These are phyloP conservation scores for Cicer cuneatum DNA, from an alignment of 306 rosid species.

Conservation along the genomic window DNA sequence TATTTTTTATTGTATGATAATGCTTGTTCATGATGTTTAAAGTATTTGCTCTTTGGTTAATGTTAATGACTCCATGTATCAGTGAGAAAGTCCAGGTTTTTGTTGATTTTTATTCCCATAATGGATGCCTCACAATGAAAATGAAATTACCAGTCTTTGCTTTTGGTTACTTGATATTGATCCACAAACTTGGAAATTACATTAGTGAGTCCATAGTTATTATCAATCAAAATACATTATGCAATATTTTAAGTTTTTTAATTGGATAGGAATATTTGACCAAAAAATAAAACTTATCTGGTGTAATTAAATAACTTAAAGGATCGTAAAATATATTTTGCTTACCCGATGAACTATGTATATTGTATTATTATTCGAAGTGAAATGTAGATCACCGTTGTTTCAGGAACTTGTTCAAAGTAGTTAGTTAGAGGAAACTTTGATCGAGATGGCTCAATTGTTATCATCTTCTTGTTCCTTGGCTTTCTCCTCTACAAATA, in stretches of 20 bases:
- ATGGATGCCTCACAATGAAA: conserved; percentile 11
- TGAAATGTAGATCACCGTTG: conserved; percentile 31
- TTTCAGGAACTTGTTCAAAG: conserved; percentile 48
- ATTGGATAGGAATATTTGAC: no score
- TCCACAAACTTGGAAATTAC: conserved; percentile 1
- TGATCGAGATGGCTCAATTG: conserved; percentile 69
- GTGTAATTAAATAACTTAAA: no score
- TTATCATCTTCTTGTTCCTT: conserved; percentile 78
- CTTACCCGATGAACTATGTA: background rate
- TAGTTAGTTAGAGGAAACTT: conserved; percentile 36
- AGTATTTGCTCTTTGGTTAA: background rate
- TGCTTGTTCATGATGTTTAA: conserved; percentile 6
- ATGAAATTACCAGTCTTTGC: conserved; percentile 6
- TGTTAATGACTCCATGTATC: background rate
- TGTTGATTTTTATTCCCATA: background rate
- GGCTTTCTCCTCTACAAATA: conserved; percentile 58
- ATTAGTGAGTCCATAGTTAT: no score
- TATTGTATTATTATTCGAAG: background rate
- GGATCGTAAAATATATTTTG: no score
- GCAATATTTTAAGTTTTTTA: no score
- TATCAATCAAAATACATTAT: no score
- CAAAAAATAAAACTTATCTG: no score
- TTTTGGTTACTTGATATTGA: conserved; percentile 15
- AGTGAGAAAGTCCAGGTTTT: background rate
- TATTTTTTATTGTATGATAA: background rate